Conservation (phyloP, 306 rosid species). For the Fragaria ananassa region DNA sequence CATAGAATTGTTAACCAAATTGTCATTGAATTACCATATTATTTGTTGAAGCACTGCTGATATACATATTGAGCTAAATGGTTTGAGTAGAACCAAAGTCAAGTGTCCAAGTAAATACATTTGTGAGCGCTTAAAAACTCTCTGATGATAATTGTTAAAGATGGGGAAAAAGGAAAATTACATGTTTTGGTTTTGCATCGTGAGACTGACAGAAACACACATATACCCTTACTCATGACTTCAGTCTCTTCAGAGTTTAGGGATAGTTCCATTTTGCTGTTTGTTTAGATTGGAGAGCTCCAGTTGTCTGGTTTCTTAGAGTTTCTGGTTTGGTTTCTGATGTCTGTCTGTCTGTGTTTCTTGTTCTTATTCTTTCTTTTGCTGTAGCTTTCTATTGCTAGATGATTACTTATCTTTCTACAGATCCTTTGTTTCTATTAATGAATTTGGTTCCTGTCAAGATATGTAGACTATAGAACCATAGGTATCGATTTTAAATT, state of each 20-base stretch:
- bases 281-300: neutral
- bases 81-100: neutral
- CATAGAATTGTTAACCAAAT: neutral
- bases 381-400: neutral
- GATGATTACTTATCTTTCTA: neutral
- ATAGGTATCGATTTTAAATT: neutral
- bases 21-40: neutral
- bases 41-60: neutral
- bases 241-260: neutral
- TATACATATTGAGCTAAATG: neutral
- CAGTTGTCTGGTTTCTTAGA: neutral
- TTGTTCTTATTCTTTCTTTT: neutral
- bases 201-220: neutral
- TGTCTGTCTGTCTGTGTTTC: neutral
- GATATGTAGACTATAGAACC: neutral
- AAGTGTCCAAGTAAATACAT: neutral
- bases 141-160: neutral
- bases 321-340: neutral
- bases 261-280: neutral
- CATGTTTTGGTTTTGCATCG: neutral
- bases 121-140: neutral
- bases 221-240: neutral
- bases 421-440: neutral
- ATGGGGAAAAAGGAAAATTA: neutral
- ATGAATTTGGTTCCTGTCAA: neutral